Evolutionary conservation across 306 rosid species (phyloP).

Genomic region (Notholithocarpus densiflorus): DNA sequence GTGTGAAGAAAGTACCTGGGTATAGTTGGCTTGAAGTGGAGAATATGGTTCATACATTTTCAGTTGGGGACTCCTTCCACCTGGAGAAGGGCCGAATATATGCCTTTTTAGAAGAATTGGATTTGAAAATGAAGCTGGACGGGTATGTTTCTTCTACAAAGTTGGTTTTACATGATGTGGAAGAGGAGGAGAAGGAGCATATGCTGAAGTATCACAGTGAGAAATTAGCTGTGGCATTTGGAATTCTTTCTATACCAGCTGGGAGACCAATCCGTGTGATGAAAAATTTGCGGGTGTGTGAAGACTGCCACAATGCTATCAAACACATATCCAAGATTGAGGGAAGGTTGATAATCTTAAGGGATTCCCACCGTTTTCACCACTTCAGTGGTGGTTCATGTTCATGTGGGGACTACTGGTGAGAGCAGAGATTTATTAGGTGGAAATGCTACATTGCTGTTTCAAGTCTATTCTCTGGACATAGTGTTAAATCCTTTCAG

Average conservation of each 20-base stretch:
- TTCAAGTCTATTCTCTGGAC: slow-evolving; percentile 17
- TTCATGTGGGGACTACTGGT: slow-evolving; percentile 89
- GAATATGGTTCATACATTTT: slow-evolving; percentile 65
- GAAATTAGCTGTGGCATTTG: slow-evolving; percentile 86
- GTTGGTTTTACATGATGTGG: slow-evolving; percentile 85
- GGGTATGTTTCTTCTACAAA: slow-evolving; percentile 80
- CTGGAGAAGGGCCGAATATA: slow-evolving; percentile 61
- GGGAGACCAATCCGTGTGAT: slow-evolving; percentile 86
- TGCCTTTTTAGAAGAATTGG: slow-evolving; percentile 70
- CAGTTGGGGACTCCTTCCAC: slow-evolving; percentile 72
- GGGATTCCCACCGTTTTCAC: slow-evolving; percentile 87
- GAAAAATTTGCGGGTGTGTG: slow-evolving; percentile 77
- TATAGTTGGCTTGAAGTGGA: slow-evolving; percentile 88
- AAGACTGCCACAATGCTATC: slow-evolving; percentile 87
- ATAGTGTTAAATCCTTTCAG: slow-evolving; percentile 2
- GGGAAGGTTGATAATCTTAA: slow-evolving; percentile 64
- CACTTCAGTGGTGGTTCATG: slow-evolving; percentile 74
- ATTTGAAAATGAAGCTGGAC: slow-evolving; percentile 63
- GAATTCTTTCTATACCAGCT: slow-evolving; percentile 63
- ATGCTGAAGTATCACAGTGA: slow-evolving; percentile 87
- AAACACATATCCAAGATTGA: slow-evolving; percentile 77
- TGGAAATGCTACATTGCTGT: not conserved
- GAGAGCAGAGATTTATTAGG: slow-evolving; percentile 20
- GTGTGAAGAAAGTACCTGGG: slow-evolving; percentile 77
- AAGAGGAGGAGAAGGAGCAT: slow-evolving; percentile 85